Conservation (phyloP, 495 filamentous ascomycete species). For the Thermochaetoides thermophila region DNA sequence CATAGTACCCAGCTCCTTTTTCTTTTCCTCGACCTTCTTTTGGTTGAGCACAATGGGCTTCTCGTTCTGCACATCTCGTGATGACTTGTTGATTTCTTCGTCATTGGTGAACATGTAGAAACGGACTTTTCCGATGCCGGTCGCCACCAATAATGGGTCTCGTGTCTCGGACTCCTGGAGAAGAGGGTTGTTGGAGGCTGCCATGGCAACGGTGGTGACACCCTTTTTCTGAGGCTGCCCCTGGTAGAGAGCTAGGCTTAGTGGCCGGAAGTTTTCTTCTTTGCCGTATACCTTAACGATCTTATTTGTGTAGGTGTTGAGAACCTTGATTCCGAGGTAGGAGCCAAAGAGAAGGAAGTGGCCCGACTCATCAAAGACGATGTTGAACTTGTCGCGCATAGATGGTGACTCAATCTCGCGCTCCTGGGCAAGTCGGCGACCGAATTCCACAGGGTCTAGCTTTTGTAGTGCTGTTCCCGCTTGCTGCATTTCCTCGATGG, state of each 20-base stretch:
- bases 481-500: constrained; percentile 86
- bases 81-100: constrained; percentile 63
- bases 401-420: constrained; percentile 57
- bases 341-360: constrained; percentile 93
- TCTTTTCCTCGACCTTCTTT: constrained; percentile 25
- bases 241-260: constrained; percentile 84
- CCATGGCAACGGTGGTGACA: constrained; percentile 92
- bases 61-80: constrained; percentile 89
- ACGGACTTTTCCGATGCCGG: constrained; percentile 73
- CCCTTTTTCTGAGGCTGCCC: constrained; percentile 86
- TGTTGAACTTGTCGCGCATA: constrained; percentile 59
- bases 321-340: constrained; percentile 75
- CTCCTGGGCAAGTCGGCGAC: constrained; percentile 74
- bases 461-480: constrained; percentile 65
- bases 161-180: constrained; percentile 83
- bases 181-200: constrained; percentile 82
- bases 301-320: constrained; percentile 88
- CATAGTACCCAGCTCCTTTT: constrained; percentile 55
- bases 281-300: constrained; percentile 76
- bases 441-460: constrained; percentile 82
- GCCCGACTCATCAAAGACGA: constrained; percentile 91
- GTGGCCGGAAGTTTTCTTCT: constrained; percentile 72
- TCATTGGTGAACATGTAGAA: constrained; percentile 99
- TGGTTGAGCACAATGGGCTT: constrained; percentile 48
- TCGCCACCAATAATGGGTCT: constrained; percentile 77